Evolutionary conservation across 192 early-diverging fungal species (phyloP), one percentile per base, ranked within the genome.

Genomic region (Thamnidium elegans): DNA sequence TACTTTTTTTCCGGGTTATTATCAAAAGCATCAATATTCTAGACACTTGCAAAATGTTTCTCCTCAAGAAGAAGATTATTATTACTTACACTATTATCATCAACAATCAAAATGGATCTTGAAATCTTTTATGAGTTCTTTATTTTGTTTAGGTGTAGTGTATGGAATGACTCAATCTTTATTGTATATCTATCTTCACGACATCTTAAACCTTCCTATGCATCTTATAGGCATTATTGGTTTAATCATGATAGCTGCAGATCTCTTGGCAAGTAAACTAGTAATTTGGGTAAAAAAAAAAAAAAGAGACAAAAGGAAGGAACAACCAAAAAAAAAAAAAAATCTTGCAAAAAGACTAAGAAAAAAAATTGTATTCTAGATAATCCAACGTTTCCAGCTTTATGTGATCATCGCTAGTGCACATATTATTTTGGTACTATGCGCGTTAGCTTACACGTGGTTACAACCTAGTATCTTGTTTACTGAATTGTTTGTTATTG

Each of bases 141-240:
- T 64, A 14, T 36, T 51, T 17, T 54, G 30, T 17, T 31, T 52
- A 2, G 62, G 62, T 3, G 39, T 51, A 7, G 39, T 21, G 2
- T 64, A 21, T 31, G 62, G 62, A 13, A 54, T 64, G 62, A 19
- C 32, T 14, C 26, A 53, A 1, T 53, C 50, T 43, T 23, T 64
- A 7, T 26, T 42, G 19, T 26, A 23, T 17, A 20, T 64, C 11
- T 64, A 64, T 43, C 7, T 64, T 19, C 36, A 43, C 23, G 45
- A 43, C 53, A 45, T 20, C 8, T 34, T 64, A 19, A n/a, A 30
- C 23, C 11, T 52, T 14, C 50, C 62, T 14, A 43, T 64, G 36
- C 50, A 51, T 34, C 26, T 52, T 43, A 36, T 53, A 13, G 48
- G 56, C 23, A 20, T 58, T 8, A 21, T 58, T 42, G 56, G 56